These are phyloP conservation scores for Coemansia sp. DNA, from an alignment of 192 early-diverging fungal genomes.

Conservation along the genomic window DNA sequence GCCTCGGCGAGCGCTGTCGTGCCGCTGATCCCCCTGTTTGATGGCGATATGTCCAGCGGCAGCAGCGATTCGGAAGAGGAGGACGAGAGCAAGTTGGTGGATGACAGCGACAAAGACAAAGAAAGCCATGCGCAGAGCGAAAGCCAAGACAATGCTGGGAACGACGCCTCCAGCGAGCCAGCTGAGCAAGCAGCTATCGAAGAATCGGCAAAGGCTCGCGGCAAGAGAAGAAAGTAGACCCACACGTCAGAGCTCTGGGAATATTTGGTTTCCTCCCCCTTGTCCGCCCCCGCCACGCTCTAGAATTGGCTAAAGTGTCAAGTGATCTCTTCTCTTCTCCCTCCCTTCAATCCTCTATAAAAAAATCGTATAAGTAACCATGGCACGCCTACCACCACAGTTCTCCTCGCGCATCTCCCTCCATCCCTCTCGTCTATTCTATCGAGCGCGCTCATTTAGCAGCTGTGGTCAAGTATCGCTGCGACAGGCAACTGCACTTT, in stretches of 20 bases:
- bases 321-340: neutral
- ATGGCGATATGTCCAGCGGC: constrained; percentile 19
- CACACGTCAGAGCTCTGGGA: neutral
- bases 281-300: neutral
- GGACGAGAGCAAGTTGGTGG: neutral
- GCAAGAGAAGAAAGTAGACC: neutral
- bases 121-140: neutral
- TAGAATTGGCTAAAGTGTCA: neutral
- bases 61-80: constrained; percentile 11
- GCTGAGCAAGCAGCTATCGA: neutral
- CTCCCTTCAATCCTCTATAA: neutral
- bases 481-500: neutral
- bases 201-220: neutral
- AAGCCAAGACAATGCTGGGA: neutral
- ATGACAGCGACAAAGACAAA: neutral
- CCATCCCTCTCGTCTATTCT: neutral
- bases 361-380: neutral
- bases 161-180: neutral
- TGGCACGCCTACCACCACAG: neutral
- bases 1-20: constrained; percentile 2
- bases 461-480: neutral
- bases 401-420: neutral
- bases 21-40: constrained; percentile 34
- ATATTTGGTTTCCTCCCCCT: neutral
- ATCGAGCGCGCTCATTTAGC: neutral